Conservation (phyloP, 495 filamentous ascomycete genomes). For the Hypoxylon fragiforme region DNA sequence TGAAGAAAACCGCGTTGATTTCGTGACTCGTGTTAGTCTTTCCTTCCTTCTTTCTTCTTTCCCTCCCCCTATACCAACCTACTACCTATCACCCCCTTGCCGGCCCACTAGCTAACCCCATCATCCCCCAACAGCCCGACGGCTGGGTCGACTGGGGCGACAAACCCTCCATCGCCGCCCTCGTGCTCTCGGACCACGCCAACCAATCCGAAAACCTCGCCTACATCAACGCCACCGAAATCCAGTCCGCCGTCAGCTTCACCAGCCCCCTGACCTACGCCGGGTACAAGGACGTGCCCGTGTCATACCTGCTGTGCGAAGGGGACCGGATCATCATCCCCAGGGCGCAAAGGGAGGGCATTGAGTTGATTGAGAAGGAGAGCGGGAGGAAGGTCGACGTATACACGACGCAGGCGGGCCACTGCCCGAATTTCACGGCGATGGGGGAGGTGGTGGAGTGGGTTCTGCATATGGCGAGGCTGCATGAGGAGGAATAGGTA, state of each 20-base stretch:
- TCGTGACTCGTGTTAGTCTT: conserved; percentile 29
- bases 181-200: conserved; percentile 29
- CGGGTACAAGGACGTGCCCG: conserved; percentile 51
- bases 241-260: conserved; percentile 39
- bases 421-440: conserved; percentile 29
- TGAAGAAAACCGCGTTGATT: conserved; percentile 4
- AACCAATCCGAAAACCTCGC: conserved; percentile 8
- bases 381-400: conserved; percentile 43
- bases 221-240: conserved; percentile 10
- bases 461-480: conserved; percentile 18
- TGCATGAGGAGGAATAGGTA: too few species aligned
- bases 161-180: neutral
- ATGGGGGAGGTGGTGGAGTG: conserved; percentile 27
- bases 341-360: conserved; percentile 39
- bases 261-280: conserved; percentile 41
- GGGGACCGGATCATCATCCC: conserved; percentile 46
- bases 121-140: conserved; percentile 27
- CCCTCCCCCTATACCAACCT: too few species aligned
- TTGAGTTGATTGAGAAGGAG: conserved; percentile 40
- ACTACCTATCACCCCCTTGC: too few species aligned
- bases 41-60: neutral
- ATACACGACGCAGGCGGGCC: conserved; percentile 30
- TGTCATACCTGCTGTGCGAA: conserved; percentile 54
- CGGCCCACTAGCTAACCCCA: neutral
- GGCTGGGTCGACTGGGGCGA: conserved; percentile 29